Evolutionary conservation across 768 basidiomycete species (phyloP), one percentile per base, ranked within the genome.

Genomic region (Pleurotus tuoliensis): DNA sequence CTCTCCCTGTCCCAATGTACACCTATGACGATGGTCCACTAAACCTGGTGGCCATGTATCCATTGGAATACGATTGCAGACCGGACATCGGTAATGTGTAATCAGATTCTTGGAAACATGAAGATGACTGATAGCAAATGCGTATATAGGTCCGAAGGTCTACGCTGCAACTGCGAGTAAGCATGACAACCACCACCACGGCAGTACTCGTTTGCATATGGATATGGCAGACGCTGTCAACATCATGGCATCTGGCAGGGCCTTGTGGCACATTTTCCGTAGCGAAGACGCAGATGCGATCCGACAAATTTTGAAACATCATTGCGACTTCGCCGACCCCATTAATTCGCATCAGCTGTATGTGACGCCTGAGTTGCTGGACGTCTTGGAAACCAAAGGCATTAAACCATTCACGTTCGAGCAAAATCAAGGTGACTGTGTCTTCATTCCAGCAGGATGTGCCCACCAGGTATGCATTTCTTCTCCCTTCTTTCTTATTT

Each of bases 371-470:
- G 58, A 64, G 1, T 59, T 86, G 56, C 71, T 86, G 59, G 74
- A 77, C 64, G 77, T 84, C 63, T 67, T 90, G 22, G 78, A 63
- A 61, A 78, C 79, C 9, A 65, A 77, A 58, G 81, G 81, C n/a
- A 84, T 90, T 43, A 75, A 67, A 64, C 81, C 82, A 46, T 81
- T 79, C 68, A 72, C 86, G 51, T 74, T 90, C 39, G 86, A 83
- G 65, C 88, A 90, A 65, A 75, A 74, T 59, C 83, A 84, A 1
- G 86, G 87, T 16, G 83, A 90, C 61, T 88, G 84, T 0, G 84
- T 90, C 15, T 86, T 90, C 69, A 85, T 90, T 57, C 88, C 88
- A 11, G 88, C 88, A 3, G 88, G 86, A 22, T 86, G 81, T 63
- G 81, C 82, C 1, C 82, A 84, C 66, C 82, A 84, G 76, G 82